Percentiles rank a stretch among this genome's conserved stretches.
phyloP scores from a whole-genome alignment of 345 rosid genomes.

The Anastatica hierochuntica region DNA sequence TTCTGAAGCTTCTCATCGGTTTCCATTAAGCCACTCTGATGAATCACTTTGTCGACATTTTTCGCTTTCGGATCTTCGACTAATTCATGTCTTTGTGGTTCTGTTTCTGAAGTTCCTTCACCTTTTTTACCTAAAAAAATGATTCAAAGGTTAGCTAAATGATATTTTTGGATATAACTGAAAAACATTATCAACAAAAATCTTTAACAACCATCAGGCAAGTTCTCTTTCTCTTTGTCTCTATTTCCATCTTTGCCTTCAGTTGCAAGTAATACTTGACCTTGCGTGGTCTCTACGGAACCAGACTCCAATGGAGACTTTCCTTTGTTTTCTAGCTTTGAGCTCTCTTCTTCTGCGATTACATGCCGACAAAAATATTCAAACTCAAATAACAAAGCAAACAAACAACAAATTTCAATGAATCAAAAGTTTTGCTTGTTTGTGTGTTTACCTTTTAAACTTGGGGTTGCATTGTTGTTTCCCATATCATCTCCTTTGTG shows the following conservation, averaged over 20 bases:
- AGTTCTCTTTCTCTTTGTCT: background rate
- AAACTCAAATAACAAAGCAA: background rate
- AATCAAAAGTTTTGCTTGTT: background rate
- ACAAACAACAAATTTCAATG: too few species aligned
- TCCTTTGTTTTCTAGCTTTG: slow-evolving; percentile 11
- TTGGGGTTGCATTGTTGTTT: slow-evolving; percentile 21
- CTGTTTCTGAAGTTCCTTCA: background rate
- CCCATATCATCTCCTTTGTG: slow-evolving; percentile 25
- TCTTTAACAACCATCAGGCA: background rate
- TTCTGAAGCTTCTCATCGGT: slow-evolving; percentile 11
- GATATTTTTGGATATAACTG: background rate
- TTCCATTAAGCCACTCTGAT: background rate
- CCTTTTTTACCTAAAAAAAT: background rate
- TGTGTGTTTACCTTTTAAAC: slow-evolving; percentile 1
- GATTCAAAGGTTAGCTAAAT: background rate
- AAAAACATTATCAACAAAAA: background rate
- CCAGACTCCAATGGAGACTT: background rate
- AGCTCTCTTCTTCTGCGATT: slow-evolving; percentile 20
- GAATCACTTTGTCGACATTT: background rate
- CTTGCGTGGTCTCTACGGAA: background rate
- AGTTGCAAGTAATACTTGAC: slow-evolving; percentile 4
- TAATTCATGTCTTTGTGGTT: background rate
- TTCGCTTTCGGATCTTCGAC: background rate
- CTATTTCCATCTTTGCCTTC: background rate
- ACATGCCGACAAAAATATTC: background rate